phyloP scores from a whole-genome alignment of 2,329 filamentous ascomycete genomes.

The Botryotinia calthae region DNA sequence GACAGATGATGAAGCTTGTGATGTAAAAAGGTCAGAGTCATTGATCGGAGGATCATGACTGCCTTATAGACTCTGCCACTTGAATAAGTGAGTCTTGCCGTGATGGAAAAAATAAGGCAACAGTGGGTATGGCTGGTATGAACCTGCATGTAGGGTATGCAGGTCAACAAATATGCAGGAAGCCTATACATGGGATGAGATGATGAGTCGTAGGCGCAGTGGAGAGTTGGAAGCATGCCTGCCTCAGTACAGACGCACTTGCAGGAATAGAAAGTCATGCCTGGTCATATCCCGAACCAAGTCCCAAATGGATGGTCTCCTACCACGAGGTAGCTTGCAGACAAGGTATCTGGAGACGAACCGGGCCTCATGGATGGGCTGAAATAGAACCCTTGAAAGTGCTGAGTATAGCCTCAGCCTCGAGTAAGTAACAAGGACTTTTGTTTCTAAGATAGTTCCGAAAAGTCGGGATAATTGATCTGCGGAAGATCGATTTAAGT shows the following conservation, averaged over 20 bases:
- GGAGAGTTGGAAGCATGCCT: slow-evolving; percentile 24
- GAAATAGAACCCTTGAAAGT: slow-evolving; percentile 21
- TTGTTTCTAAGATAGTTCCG: slow-evolving; percentile 14
- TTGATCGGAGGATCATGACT: slow-evolving; percentile 35
- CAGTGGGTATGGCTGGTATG: slow-evolving; percentile 26
- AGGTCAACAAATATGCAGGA: slow-evolving; percentile 34
- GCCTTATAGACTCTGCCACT: slow-evolving; percentile 36
- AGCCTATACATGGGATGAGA: slow-evolving; percentile 27
- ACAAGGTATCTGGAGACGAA: slow-evolving; percentile 8
- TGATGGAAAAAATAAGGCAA: slow-evolving; percentile 32
- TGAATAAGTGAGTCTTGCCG: slow-evolving; percentile 26
- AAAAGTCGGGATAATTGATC: slow-evolving; percentile 22
- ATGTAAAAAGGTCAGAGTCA: slow-evolving; percentile 38
- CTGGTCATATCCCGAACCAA: slow-evolving; percentile 22
- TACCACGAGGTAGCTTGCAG: slow-evolving; percentile 24
- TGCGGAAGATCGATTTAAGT: slow-evolving; percentile 21
- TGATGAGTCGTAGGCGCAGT: slow-evolving; percentile 33
- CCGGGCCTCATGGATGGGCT: slow-evolving; percentile 18
- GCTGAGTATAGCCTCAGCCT: slow-evolving; percentile 23
- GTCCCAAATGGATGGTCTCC: slow-evolving; percentile 34
- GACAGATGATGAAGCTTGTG: slow-evolving; percentile 31
- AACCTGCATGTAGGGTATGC: slow-evolving; percentile 31
- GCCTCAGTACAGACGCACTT: slow-evolving; percentile 26
- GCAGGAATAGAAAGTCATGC: slow-evolving; percentile 17
- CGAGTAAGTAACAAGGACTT: slow-evolving; percentile 15